Evolutionary conservation across 2,329 filamentous ascomycete species (phyloP), one percentile per base, ranked within the genome.

Genomic region (Monosporascus sp.): DNA sequence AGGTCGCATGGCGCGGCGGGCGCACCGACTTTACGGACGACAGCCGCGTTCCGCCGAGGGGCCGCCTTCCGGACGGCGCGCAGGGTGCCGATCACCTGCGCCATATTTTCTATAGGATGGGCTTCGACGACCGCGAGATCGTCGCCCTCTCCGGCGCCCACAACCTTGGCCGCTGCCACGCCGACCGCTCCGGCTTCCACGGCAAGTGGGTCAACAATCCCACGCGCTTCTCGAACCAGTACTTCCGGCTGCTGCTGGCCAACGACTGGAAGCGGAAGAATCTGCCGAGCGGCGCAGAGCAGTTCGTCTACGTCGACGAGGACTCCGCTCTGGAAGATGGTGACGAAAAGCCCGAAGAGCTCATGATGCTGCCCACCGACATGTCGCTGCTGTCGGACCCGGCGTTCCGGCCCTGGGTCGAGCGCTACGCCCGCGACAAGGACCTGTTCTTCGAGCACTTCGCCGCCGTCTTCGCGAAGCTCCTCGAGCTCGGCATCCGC

Each of bases 61-160:
- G 83, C 0, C 52, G 69, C 3, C 81, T 91, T 20, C 88, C 91
- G 56, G 91, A 97, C 70, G 93, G 82, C 49, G 72, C 83, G 62
- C 84, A 96, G 79, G 87, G 82, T 55, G 79, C 86, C 55, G 83
- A 85, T 65, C 93, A 97, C 74, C 81, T 97, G 64, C 86, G 93
- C 65, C 82, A 81, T 73, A 90, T 97, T 75, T 97, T 97, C 74
- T 82, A 84, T 70, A 89, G 93, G 68, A 97, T 97, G 93, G 92
- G 93, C 60, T 97, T 97, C 80, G 85, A 90, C 72, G 93, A 97
- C 75, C 88, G 86, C 65, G 92, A 97, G 74, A 97, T 97, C 70
- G 92, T 97, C 41, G 93, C 93, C 34, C 81, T 97, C 52, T 81
- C 80, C 22, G 91, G 90, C 60, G 90, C 88, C 46, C 90, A 96